Base-by-base conservation (phyloP, 441 rosid genomes). In the California macrophylla region DNA sequence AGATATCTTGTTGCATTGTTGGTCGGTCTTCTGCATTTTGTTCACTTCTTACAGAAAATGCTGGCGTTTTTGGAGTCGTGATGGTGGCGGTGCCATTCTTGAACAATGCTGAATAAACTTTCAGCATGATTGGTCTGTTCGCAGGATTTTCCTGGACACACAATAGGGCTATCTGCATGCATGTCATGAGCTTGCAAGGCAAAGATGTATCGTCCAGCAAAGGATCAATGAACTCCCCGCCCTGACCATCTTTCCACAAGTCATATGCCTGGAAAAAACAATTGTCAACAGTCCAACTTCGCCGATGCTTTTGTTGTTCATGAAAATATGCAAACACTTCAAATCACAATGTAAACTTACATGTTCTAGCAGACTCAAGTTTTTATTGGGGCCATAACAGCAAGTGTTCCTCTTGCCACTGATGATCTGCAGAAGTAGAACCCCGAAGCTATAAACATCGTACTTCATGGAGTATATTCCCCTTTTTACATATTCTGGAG, bases 381-480 rank as follows among this genome's bases (percentile, higher is more conserved):
- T 52, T 6, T 66, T 20, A 47, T 72, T 61, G 32, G 70, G 74
- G 18, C 64, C 45, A 0, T 72, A 58, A 4, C 15, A 60, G 23
- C 73, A 8, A 5, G 36, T 1, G 40, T 34, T 76, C 38, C 36
- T 76, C 72, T 25, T 72, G 64, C 76, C 68, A 45, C 79, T 65
- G 7, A 76, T 69, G 64, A 76, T 72, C 29, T 76, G 73, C 25
- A 76, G 66, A 32, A 72, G 68, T 13, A 76, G 61, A 34, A 72
- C 76, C 15, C 79, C 76, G 2, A 69, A 76, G 71, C 79, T 76
- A 42, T 72, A 76, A 18, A 76, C 69, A 0, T 76, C 76, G 0
- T 42, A 76, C 18, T 76, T 76, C 73, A 60, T 75, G n/a, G 83
- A 82, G 68, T 79, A 82, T 16, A 71, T 40, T 3, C 79, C 79